Percentiles rank a stretch among this genome's conserved stretches.
Evolutionary conservation across 1,139 yeast species (phyloP).

Genomic region (Hemisphaericaspora subhashii): DNA sequence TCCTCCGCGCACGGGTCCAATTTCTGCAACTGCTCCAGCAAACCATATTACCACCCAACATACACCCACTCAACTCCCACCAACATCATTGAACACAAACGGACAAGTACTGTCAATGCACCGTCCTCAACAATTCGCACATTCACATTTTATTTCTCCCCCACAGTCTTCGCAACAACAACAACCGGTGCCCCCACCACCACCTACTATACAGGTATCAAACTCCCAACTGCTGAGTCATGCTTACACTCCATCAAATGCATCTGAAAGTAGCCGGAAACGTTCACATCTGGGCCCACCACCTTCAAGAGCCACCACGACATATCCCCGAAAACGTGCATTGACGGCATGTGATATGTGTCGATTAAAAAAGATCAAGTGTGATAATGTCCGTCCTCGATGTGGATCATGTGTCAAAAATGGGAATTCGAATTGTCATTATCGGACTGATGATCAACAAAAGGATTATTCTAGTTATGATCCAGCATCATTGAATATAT

Average conservation of each 20-base stretch:
- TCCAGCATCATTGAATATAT: slow-evolving; percentile 26
- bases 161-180: slow-evolving; percentile 6
- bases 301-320: slow-evolving; percentile 14
- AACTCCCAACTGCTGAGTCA: slow-evolving; percentile 4
- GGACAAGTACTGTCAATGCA: slow-evolving; percentile 2
- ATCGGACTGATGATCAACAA: slow-evolving; percentile 28
- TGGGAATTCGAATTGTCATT: slow-evolving; percentile 33
- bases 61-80: neutral
- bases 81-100: neutral
- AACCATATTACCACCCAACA: neutral
- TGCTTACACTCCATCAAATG: neutral
- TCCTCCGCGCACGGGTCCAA: neutral
- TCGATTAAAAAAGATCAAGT: slow-evolving; percentile 47
- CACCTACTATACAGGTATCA: slow-evolving; percentile 4
- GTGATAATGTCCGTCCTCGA: slow-evolving; percentile 51
- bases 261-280: slow-evolving; percentile 10
- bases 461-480: slow-evolving; percentile 28
- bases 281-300: slow-evolving; percentile 11
- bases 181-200: slow-evolving; percentile 1
- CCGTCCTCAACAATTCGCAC: slow-evolving; percentile 4
- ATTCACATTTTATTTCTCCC: neutral
- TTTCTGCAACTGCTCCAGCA: neutral
- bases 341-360: slow-evolving; percentile 51
- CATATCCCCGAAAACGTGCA: slow-evolving; percentile 37
- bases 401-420: slow-evolving; percentile 50